These are phyloP conservation scores for Juncus effusus DNA, from an alignment of 176 grass and related monocot species.

Conservation along the genomic window DNA sequence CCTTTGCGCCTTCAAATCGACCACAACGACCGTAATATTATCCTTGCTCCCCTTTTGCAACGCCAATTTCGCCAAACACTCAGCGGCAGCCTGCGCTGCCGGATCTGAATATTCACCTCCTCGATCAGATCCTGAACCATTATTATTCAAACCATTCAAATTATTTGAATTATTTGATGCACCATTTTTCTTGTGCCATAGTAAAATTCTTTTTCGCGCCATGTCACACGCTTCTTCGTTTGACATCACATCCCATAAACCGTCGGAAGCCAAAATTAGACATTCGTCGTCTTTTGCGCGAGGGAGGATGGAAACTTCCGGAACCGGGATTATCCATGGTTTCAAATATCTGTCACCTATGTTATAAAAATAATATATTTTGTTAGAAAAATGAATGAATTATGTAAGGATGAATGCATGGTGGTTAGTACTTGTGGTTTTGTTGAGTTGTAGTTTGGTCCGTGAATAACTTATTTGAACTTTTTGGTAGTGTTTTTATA, in stretches of 20 bases:
- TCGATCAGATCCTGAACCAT: slow-evolving; percentile 24
- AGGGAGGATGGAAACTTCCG: slow-evolving; percentile 68
- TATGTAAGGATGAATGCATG: no score
- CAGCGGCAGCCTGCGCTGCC: slow-evolving; percentile 68
- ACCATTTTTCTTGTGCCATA: slow-evolving; percentile 84
- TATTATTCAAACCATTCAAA: background rate
- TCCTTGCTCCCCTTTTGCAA: slow-evolving; percentile 88
- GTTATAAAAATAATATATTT: no score
- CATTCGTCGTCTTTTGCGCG: slow-evolving; percentile 85
- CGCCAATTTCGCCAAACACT: slow-evolving; percentile 76
- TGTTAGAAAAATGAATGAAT: no score
- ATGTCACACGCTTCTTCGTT: slow-evolving; percentile 83
- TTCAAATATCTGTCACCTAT: slow-evolving; percentile 85
- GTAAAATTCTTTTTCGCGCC: slow-evolving; percentile 62
- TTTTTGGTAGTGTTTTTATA: no score
- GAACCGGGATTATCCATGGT: slow-evolving; percentile 89
- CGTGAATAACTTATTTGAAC: no score
- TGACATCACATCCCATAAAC: slow-evolving; percentile 83
- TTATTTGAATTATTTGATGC: background rate
- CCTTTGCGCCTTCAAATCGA: slow-evolving; percentile 84
- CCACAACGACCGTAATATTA: slow-evolving; percentile 77
- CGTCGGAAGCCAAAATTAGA: slow-evolving; percentile 77
- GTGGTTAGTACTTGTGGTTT: no score
- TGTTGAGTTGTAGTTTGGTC: no score
- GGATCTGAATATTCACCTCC: slow-evolving; percentile 47